Base-by-base conservation (phyloP, 192 early-diverging fungal species). In the Bifiguratus adelaidae region DNA sequence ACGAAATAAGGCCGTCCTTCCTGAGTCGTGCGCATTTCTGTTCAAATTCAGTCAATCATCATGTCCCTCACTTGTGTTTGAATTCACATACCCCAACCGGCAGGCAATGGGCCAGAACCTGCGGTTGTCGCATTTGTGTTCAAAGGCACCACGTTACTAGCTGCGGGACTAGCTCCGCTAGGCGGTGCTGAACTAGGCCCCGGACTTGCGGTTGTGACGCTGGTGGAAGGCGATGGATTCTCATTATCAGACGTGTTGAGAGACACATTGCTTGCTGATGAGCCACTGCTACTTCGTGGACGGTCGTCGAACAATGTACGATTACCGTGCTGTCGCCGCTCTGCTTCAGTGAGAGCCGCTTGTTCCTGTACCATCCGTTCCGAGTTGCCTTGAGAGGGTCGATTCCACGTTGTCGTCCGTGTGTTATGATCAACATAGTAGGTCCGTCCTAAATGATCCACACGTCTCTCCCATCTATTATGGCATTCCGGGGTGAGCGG, bases 391-490 rank as follows among this genome's bases (percentile, higher is more conserved):
- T 63, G 55, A 56, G 59, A 60, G 20, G 76, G 76, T 42, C 68
- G 65, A 44, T 78, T 81, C 95, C 95, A 99, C 11, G 95, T 96
- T 6, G 95, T 99, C 11, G 83, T 84, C 27, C 93, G 79, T n/a
- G 78, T 84, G 64, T 89, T 96, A 61, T 99, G 95, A 67, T 99
- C 93, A 16, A 99, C 92, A 68, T 93, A 99, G 76, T 99, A 99
- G 4, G 85, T 83, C 2, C 95, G 80, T 7, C 91, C 88, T 35
- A 93, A 55, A 55, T 92, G 84, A 76, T 99, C 95, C 19, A 83
- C 75, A 43, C 95, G 82, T 40, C 91, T 76, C 76, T 99, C 95
- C 95, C 95, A 99, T 30, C 94, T 87, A 55, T 32, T 28, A 58
- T 26, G 23, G n/a, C 37, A 40, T 15, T 5, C 18, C 4, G 32